These are phyloP conservation scores for Hymenoscyphus fructigenus DNA, from an alignment of 2,329 filamentous ascomycete genomes.

Conservation along the genomic window DNA sequence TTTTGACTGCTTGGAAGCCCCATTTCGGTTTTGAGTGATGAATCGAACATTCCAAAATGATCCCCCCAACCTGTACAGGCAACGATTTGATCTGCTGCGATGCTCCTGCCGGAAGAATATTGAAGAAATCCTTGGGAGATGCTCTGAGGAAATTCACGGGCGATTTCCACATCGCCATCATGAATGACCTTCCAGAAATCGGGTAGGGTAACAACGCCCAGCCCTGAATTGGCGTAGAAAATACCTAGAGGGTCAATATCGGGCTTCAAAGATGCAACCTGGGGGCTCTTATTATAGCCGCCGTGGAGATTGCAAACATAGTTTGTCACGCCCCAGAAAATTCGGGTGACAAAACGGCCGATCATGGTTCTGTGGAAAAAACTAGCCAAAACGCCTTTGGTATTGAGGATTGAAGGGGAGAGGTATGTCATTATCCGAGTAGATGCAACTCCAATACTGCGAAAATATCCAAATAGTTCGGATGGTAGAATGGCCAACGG, in stretches of 20 bases:
- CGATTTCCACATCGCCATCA: conserved; percentile 23
- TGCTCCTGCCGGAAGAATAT: conserved; percentile 13
- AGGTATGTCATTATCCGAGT: conserved; percentile 32
- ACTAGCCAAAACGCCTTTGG: conserved; percentile 27
- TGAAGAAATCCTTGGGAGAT: conserved; percentile 21
- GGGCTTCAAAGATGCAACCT: background rate
- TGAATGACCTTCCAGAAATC: conserved; percentile 39
- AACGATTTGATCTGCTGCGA: conserved; percentile 30
- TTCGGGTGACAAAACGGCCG: conserved; percentile 19
- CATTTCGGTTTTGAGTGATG: conserved; percentile 24
- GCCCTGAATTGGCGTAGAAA: conserved; percentile 38
- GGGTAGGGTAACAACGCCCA: conserved; percentile 37
- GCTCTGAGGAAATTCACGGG: conserved; percentile 19
- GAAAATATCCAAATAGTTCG: conserved; percentile 30
- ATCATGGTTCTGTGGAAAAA: conserved; percentile 33
- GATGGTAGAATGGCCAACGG: conserved; percentile 37
- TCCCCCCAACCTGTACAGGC: conserved; percentile 36
- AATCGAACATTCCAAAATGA: conserved; percentile 32
- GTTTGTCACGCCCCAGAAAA: conserved; percentile 28
- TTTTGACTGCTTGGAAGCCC: conserved; percentile 25
- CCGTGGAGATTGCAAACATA: conserved; percentile 26
- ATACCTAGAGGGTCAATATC: conserved; percentile 23
- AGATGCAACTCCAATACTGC: conserved; percentile 32
- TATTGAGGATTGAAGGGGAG: conserved; percentile 36
- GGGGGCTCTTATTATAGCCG: conserved; percentile 27